Conservation (phyloP, 805 yeast species). For the Lachancea thermotolerans region DNA sequence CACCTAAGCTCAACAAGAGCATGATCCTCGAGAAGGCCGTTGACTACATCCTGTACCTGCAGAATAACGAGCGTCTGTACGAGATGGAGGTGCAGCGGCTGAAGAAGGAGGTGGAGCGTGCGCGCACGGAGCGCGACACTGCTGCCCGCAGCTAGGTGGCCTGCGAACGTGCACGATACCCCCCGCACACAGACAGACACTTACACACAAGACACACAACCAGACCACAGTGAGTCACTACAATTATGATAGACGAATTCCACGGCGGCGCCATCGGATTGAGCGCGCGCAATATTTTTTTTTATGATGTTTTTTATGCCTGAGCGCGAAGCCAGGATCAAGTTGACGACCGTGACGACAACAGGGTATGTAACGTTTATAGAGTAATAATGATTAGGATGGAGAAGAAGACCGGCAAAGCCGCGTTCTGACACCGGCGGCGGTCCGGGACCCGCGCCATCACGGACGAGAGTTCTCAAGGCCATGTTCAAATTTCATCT, state of each 20-base stretch:
- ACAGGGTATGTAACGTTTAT: constrained; percentile 6
- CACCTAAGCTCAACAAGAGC: constrained; percentile 52
- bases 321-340: background rate
- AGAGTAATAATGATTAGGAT: constrained; percentile 8
- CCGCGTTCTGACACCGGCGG: too few relatives aligned
- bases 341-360: constrained; percentile 6
- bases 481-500: too few relatives aligned
- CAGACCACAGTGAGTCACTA: background rate
- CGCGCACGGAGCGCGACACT: constrained; percentile 5
- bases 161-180: background rate
- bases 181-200: background rate
- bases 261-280: background rate
- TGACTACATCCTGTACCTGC: constrained; percentile 48
- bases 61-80: constrained; percentile 39
- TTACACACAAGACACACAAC: background rate
- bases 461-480: too few relatives aligned
- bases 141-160: background rate
- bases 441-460: too few relatives aligned
- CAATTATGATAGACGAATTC: background rate
- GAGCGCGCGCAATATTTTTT: background rate
- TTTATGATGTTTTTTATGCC: background rate
- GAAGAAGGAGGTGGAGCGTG: constrained; percentile 26
- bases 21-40: constrained; percentile 65
- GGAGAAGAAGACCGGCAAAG: constrained; percentile 1
- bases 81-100: constrained; percentile 30